These are phyloP conservation scores for Haematococcus lacustris DNA, from an alignment of 139 green algal species.

Conservation along the genomic window DNA sequence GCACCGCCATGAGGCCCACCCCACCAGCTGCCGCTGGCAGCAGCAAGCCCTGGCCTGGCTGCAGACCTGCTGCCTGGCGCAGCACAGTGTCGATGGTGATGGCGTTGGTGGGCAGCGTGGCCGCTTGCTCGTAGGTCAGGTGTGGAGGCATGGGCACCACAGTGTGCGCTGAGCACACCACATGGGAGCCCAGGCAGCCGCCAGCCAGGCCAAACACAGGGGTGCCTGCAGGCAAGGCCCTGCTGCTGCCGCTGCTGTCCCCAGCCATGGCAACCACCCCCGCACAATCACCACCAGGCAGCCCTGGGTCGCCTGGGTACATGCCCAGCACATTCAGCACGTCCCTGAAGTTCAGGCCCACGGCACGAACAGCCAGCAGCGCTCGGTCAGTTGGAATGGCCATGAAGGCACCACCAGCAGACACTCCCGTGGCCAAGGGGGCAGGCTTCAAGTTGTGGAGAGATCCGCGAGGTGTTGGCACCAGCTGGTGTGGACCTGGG, in stretches of 20 bases:
- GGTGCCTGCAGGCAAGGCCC: slow-evolving; percentile 30
- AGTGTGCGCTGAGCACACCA: slow-evolving; percentile 34
- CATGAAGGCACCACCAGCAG: slow-evolving; percentile 1
- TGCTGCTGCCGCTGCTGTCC: slow-evolving; percentile 5
- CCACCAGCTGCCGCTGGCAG: slow-evolving; percentile 73
- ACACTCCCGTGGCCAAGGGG: slow-evolving; percentile 12
- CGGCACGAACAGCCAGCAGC: slow-evolving; percentile 20
- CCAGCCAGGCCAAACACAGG: slow-evolving; percentile 72
- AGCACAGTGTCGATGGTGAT: slow-evolving; percentile 39
- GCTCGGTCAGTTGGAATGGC: slow-evolving; percentile 9
- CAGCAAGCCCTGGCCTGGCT: slow-evolving; percentile 53
- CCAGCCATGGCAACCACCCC: slow-evolving; percentile 53
- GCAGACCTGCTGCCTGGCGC: slow-evolving; percentile 41
- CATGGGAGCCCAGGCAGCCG: slow-evolving; percentile 61
- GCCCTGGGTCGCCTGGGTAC: slow-evolving; percentile 72
- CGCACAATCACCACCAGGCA: slow-evolving; percentile 58
- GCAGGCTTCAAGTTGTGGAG: slow-evolving; percentile 21
- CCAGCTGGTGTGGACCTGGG: slow-evolving; percentile 20
- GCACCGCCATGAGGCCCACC: slow-evolving; percentile 67
- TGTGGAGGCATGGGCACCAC: slow-evolving; percentile 56
- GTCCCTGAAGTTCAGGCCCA: slow-evolving; percentile 75
- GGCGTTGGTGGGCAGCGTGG: slow-evolving; percentile 71
- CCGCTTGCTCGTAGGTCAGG: slow-evolving; percentile 59
- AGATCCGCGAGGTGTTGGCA: slow-evolving; percentile 33
- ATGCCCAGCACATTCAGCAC: slow-evolving; percentile 55